Percentiles rank a stretch among this genome's conserved stretches.
Evolutionary conservation across 768 basidiomycete species (phyloP).

Genomic region (Lepiota venenata): DNA sequence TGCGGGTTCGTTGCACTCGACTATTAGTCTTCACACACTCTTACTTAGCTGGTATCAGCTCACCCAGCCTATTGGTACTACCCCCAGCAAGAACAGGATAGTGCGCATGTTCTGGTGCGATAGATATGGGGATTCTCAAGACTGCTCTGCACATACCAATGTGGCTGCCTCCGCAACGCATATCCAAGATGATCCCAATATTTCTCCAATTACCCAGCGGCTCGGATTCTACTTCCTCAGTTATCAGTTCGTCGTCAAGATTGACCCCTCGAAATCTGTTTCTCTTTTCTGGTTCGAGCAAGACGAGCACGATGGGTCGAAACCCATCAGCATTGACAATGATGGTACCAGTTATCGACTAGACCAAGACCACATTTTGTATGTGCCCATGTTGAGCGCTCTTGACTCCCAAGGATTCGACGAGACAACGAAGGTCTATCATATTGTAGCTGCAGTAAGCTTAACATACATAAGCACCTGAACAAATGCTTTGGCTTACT

Average conservation of each 20-base stretch:
- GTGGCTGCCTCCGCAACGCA: slow-evolving; percentile 19
- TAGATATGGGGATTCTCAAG: slow-evolving; percentile 22
- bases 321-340: slow-evolving; percentile 27
- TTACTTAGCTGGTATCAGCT: slow-evolving; percentile 17
- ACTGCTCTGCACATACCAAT: slow-evolving; percentile 21
- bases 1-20: slow-evolving; percentile 23
- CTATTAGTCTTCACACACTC: neutral
- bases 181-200: slow-evolving; percentile 19
- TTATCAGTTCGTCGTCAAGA: slow-evolving; percentile 31
- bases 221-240: slow-evolving; percentile 27
- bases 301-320: slow-evolving; percentile 29
- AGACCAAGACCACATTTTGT: slow-evolving; percentile 31
- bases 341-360: slow-evolving; percentile 29
- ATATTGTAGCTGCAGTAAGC: slow-evolving; percentile 15
- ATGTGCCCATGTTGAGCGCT: slow-evolving; percentile 27
- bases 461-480: neutral
- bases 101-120: slow-evolving; percentile 34
- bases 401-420: slow-evolving; percentile 5
- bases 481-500: neutral
- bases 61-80: slow-evolving; percentile 19
- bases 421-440: slow-evolving; percentile 1
- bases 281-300: slow-evolving; percentile 40
- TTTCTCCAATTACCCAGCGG: slow-evolving; percentile 24
- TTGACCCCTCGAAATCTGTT: slow-evolving; percentile 29
- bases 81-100: slow-evolving; percentile 21